Evolutionary conservation across 352 stramenopile species (phyloP).

Genomic region (Globisporangium middletonii): DNA sequence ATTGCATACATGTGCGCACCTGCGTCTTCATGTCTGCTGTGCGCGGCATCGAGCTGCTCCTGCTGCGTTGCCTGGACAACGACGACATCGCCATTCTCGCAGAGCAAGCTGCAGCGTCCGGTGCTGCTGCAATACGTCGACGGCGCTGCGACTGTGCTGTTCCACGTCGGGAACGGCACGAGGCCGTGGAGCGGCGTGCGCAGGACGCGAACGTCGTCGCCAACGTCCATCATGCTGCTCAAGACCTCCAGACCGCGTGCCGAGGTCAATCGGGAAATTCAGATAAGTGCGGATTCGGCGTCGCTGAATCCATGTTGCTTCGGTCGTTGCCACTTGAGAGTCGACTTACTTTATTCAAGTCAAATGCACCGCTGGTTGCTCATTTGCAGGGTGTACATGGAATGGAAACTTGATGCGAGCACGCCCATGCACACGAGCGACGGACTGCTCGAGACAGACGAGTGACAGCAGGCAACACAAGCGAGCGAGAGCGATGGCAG

Average conservation of each 20-base stretch:
- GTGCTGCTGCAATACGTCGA: not conserved
- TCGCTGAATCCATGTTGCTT: too few relatives aligned
- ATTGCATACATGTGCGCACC: not conserved
- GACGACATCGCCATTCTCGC: conserved; percentile 43
- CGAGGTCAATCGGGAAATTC: not conserved
- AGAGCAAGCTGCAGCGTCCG: conserved; percentile 38
- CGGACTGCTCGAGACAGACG: too few relatives aligned
- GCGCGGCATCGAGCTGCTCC: not conserved
- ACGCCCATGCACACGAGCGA: not conserved
- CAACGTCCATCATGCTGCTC: not conserved
- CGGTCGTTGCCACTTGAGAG: too few relatives aligned
- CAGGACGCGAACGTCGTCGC: conserved; percentile 18
- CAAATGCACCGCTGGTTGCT: conserved; percentile 9
- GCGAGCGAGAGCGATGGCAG: too few relatives aligned
- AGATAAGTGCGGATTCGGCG: not conserved
- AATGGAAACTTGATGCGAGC: not conserved
- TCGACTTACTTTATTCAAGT: not conserved
- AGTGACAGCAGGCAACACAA: too few relatives aligned
- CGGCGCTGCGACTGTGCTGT: conserved; percentile 32
- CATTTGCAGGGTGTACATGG: not conserved
- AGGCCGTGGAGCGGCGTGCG: conserved; percentile 32
- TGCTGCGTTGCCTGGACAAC: conserved; percentile 20
- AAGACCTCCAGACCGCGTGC: not conserved
- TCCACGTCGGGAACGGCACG: conserved; percentile 52
- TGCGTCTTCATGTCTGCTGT: not conserved